A percentile compares a stretch with the other conserved stretches of the same genome.
Conservation (phyloP, 2,329 filamentous ascomycete genomes). For the Cytospora mali region DNA sequence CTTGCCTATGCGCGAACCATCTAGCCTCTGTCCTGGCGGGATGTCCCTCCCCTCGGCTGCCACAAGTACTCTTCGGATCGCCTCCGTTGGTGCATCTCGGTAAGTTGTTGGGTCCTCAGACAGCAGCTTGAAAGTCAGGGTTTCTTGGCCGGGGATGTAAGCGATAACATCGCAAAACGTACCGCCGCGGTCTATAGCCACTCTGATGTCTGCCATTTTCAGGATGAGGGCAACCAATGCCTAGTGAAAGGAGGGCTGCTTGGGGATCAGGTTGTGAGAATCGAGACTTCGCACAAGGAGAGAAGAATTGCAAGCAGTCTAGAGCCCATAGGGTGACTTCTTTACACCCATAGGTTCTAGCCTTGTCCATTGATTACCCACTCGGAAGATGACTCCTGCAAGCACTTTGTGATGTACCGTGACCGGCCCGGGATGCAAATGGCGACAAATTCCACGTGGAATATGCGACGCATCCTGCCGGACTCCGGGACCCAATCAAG, state of each 20-base stretch:
- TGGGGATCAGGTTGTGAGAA: not conserved
- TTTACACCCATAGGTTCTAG: not conserved
- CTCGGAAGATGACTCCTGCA: not conserved
- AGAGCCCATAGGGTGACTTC: not conserved
- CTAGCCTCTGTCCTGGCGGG: constrained; percentile 40
- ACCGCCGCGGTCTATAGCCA: constrained; percentile 60
- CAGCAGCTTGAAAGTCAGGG: constrained; percentile 73
- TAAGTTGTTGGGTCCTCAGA: constrained; percentile 75
- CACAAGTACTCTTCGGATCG: constrained; percentile 67
- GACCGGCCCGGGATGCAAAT: not conserved
- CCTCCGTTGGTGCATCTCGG: constrained; percentile 70
- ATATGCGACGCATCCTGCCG: not conserved
- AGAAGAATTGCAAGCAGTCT: not conserved
- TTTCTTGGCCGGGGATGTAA: constrained; percentile 64
- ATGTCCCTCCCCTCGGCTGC: constrained; percentile 62
- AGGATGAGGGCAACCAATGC: not conserved
- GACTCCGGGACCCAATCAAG: not conserved
- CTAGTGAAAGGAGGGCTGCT: not conserved
- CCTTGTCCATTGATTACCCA: not conserved
- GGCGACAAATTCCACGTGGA: not conserved
- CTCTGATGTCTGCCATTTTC: constrained; percentile 32
- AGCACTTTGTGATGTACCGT: not conserved
- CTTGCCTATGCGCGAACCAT: constrained; percentile 39
- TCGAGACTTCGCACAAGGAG: not conserved
- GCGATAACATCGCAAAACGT: constrained; percentile 77